A percentile compares a stretch with the other conserved stretches of the same genome.
Evolutionary conservation across 768 basidiomycete species (phyloP).

Genomic region (Tulasnella sp.): DNA sequence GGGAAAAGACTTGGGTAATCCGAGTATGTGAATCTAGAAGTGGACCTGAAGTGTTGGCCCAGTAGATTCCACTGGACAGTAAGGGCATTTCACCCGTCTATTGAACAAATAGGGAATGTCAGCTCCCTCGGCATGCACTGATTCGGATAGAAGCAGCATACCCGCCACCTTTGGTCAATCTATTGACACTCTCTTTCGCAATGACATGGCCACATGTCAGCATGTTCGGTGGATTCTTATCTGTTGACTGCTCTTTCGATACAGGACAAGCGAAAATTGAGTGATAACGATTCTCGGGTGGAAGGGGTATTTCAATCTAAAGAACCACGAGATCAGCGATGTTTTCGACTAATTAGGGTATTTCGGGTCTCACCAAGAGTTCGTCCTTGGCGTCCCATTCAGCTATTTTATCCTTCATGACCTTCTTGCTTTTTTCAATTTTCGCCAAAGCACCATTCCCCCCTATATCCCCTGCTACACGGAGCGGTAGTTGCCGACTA

Average conservation of each 20-base stretch:
- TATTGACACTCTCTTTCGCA: slow-evolving; percentile 83
- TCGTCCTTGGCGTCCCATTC: slow-evolving; percentile 90
- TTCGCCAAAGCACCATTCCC: slow-evolving; percentile 85
- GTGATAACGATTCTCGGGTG: slow-evolving; percentile 85
- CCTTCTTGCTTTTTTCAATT: slow-evolving; percentile 90
- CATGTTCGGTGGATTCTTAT: slow-evolving; percentile 96
- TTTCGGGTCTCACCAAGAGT: slow-evolving; percentile 60
- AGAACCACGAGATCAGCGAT: slow-evolving; percentile 16
- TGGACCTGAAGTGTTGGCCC: slow-evolving; percentile 27
- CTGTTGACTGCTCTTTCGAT: slow-evolving; percentile 93
- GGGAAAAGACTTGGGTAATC: background rate
- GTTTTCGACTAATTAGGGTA: slow-evolving; percentile 29
- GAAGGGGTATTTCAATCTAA: slow-evolving; percentile 90
- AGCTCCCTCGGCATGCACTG: background rate
- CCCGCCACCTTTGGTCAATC: slow-evolving; percentile 81
- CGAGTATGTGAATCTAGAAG: slow-evolving; percentile 18
- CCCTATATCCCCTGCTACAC: slow-evolving; percentile 89
- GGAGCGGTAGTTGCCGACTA: slow-evolving; percentile 82
- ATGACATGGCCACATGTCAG: slow-evolving; percentile 95
- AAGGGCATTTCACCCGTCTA: slow-evolving; percentile 94
- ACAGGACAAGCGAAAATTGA: slow-evolving; percentile 98
- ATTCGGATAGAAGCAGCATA: slow-evolving; percentile 47
- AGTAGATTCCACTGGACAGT: slow-evolving; percentile 72
- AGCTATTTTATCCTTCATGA: slow-evolving; percentile 89
- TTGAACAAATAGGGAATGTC: slow-evolving; percentile 11